phyloP scores from a whole-genome alignment of 1,284 basidiomycete genomes.

The Meripilus lineatus region DNA sequence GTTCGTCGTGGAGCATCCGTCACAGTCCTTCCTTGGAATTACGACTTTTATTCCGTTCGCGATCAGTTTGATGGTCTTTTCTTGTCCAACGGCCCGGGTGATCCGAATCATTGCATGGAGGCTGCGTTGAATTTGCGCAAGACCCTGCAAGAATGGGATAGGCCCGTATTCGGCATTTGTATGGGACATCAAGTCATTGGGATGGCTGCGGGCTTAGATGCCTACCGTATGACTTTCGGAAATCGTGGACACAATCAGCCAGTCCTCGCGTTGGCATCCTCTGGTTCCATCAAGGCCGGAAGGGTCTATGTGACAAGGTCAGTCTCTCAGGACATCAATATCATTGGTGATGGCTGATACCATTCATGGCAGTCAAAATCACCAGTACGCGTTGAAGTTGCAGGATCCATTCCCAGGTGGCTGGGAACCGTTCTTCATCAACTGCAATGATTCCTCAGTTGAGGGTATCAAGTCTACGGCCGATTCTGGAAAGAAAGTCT shows the following conservation, averaged over 20 bases:
- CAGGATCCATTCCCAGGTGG: constrained; percentile 91
- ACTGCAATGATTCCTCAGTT: constrained; percentile 96
- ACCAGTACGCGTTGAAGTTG: constrained; percentile 92
- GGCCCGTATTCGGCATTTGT: constrained; percentile 96
- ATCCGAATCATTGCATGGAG: constrained; percentile 87
- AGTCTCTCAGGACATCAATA: constrained; percentile 18
- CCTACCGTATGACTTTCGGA: constrained; percentile 96
- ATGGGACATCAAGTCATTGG: constrained; percentile 99
- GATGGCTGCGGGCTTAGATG: constrained; percentile 93
- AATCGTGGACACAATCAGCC: constrained; percentile 99
- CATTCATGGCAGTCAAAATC: constrained; percentile 67
- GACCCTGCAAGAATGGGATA: constrained; percentile 85
- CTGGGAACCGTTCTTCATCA: constrained; percentile 98
- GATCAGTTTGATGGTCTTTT: constrained; percentile 95
- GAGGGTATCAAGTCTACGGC: constrained; percentile 93
- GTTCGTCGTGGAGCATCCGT: constrained; percentile 88
- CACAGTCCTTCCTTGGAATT: constrained; percentile 97
- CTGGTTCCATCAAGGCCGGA: constrained; percentile 91
- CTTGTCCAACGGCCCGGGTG: constrained; percentile 95
- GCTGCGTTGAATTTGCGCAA: constrained; percentile 78
- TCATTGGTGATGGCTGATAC: constrained; percentile 3
- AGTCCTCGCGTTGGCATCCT: constrained; percentile 86
- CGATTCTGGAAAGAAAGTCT: constrained; percentile 83
- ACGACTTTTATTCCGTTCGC: constrained; percentile 87
- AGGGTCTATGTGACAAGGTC: constrained; percentile 96